Conservation (phyloP, 495 filamentous ascomycete genomes). For the Pseudoneurospora amorphoporcata region DNA sequence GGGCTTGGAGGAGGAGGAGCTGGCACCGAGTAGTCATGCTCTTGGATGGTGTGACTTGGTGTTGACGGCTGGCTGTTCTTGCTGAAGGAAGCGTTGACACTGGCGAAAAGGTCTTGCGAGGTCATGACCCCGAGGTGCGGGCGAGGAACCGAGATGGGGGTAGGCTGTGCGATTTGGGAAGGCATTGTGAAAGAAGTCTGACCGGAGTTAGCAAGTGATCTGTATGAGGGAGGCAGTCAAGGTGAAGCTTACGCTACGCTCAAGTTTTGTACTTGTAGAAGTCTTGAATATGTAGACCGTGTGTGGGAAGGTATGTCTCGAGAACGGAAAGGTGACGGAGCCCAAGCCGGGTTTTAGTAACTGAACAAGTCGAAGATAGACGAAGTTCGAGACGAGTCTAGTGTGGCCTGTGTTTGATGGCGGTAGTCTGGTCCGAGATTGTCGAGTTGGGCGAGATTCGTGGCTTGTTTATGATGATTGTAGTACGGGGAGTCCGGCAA, state of each 20-base stretch:
- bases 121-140: conserved; percentile 26
- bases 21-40: conserved; percentile 40
- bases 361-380: neutral
- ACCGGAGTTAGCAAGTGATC: neutral
- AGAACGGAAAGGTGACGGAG: neutral
- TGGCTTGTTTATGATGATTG: neutral
- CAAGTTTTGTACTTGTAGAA: neutral
- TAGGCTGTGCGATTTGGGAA: conserved; percentile 33
- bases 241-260: neutral
- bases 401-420: neutral
- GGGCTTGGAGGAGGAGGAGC: conserved; percentile 41
- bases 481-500: neutral
- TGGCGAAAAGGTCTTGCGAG: conserved; percentile 37
- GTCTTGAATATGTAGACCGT: neutral
- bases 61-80: conserved; percentile 26
- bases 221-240: neutral
- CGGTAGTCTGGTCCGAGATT: neutral
- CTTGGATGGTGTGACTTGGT: conserved; percentile 34
- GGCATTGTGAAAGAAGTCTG: conserved; percentile 28
- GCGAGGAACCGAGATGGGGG: conserved; percentile 32
- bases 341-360: neutral
- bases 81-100: conserved; percentile 35
- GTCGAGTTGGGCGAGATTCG: neutral
- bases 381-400: neutral
- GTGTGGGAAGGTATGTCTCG: neutral